Percentiles rank a stretch among this genome's conserved stretches.
These are phyloP conservation scores for Bryoerythrophyllum caledonicum DNA, from an alignment of 225 moss, liverwort and hornwort genomes.

Conservation along the genomic window DNA sequence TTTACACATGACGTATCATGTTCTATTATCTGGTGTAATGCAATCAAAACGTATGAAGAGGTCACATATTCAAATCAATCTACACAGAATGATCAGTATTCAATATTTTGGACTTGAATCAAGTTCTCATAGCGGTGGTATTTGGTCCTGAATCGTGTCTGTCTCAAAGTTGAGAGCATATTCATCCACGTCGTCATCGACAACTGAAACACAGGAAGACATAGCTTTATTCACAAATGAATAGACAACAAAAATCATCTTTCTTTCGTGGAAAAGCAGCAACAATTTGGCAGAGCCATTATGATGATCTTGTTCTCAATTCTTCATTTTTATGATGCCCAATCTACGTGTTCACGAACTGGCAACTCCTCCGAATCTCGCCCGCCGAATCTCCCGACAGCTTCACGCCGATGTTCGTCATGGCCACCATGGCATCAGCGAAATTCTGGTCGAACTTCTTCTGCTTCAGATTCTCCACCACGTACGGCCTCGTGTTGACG, in stretches of 20 bases:
- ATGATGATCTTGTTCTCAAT: background rate
- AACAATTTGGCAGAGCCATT: background rate
- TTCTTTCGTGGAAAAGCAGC: background rate
- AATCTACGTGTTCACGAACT: conserved; percentile 1
- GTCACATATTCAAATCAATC: too few species aligned
- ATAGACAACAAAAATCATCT: background rate
- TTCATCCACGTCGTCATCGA: background rate
- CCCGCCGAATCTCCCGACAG: too few species aligned
- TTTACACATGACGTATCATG: too few species aligned
- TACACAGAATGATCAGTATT: too few species aligned
- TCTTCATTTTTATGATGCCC: background rate
- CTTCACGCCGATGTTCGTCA: conserved; percentile 27
- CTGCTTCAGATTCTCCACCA: background rate
- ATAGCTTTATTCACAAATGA: background rate
- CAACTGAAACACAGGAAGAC: background rate
- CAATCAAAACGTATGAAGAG: too few species aligned
- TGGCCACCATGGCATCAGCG: conserved; percentile 36
- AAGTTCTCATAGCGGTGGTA: background rate
- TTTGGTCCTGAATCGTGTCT: background rate
- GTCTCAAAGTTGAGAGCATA: background rate
- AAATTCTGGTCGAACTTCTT: background rate
- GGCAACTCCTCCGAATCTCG: conserved; percentile 33
- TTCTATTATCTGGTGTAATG: background rate
- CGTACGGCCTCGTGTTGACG: background rate
- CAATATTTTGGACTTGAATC: too few species aligned